Conservation (phyloP, 495 filamentous ascomycete genomes). For the Neurospora tetraspora region DNA sequence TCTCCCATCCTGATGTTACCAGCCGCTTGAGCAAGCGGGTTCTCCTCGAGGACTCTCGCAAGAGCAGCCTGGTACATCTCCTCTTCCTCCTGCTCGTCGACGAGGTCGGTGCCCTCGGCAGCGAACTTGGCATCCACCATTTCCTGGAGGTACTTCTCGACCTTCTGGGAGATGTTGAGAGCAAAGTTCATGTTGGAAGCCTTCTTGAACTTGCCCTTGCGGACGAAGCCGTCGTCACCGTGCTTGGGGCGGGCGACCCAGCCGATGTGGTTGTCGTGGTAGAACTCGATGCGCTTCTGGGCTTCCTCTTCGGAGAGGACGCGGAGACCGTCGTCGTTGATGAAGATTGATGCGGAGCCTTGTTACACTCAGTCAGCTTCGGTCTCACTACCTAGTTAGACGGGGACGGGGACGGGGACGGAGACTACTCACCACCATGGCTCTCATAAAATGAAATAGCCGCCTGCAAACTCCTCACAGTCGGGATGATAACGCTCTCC, state of each 20-base stretch:
- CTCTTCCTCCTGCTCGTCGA: slow-evolving; percentile 56
- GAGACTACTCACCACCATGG: slow-evolving; percentile 38
- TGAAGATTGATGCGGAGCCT: slow-evolving; percentile 59
- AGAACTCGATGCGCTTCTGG: slow-evolving; percentile 49
- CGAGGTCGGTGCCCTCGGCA: slow-evolving; percentile 39
- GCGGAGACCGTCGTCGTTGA: slow-evolving; percentile 67
- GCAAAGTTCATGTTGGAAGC: slow-evolving; percentile 74
- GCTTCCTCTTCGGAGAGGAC: slow-evolving; percentile 50
- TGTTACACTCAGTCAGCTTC: background rate
- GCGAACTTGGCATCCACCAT: slow-evolving; percentile 17
- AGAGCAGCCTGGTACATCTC: slow-evolving; percentile 51
- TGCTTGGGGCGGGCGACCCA: slow-evolving; percentile 58
- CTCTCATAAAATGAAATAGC: slow-evolving; percentile 64
- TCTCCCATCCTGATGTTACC: slow-evolving; percentile 66
- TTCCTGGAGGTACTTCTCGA: slow-evolving; percentile 53
- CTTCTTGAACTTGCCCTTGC: slow-evolving; percentile 56
- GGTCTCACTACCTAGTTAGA: background rate
- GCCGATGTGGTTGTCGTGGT: slow-evolving; percentile 58
- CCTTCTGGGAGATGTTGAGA: slow-evolving; percentile 55
- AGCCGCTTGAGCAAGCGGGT: slow-evolving; percentile 59
- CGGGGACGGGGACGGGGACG: background rate
- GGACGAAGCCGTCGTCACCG: slow-evolving; percentile 45
- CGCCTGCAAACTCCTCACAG: slow-evolving; percentile 51
- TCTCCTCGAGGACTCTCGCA: slow-evolving; percentile 52
- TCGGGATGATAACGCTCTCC: slow-evolving; percentile 49